Evolutionary conservation across 1,284 basidiomycete species (phyloP).

Genomic region (Schizophyllum amplum): DNA sequence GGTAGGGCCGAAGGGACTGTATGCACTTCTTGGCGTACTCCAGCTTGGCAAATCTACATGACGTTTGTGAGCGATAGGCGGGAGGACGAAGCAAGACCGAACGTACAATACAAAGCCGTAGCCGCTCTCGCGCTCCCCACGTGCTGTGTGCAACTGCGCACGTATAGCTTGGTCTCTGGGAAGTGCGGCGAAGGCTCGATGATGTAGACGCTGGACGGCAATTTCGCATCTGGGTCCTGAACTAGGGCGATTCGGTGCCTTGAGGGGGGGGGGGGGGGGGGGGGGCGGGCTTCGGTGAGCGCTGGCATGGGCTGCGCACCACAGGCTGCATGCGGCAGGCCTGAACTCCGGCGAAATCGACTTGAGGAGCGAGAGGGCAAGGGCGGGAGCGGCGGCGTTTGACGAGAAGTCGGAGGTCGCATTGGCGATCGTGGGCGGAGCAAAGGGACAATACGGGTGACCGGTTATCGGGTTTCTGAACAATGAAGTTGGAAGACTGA

Average conservation of each 20-base stretch:
- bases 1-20: constrained; percentile 50
- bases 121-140: constrained; percentile 57
- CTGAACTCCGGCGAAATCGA: neutral
- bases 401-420: neutral
- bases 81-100: constrained; percentile 1
- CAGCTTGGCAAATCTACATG: constrained; percentile 48
- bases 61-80: constrained; percentile 6
- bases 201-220: constrained; percentile 55
- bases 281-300: neutral
- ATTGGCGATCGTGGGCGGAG: neutral
- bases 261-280: too few relatives aligned
- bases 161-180: constrained; percentile 54
- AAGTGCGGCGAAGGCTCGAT: constrained; percentile 59
- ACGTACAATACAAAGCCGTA: constrained; percentile 76
- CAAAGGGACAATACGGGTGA: neutral
- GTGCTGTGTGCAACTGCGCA: constrained; percentile 56
- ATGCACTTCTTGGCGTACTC: constrained; percentile 66
- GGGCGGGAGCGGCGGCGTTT: neutral
- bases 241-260: neutral
- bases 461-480: neutral
- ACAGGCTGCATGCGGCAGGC: neutral
- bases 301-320: neutral
- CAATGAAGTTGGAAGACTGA: neutral
- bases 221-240: neutral
- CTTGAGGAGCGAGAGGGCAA: neutral